Base-by-base conservation (phyloP, 1,284 basidiomycete genomes). In the Ustilago xerochloae region DNA sequence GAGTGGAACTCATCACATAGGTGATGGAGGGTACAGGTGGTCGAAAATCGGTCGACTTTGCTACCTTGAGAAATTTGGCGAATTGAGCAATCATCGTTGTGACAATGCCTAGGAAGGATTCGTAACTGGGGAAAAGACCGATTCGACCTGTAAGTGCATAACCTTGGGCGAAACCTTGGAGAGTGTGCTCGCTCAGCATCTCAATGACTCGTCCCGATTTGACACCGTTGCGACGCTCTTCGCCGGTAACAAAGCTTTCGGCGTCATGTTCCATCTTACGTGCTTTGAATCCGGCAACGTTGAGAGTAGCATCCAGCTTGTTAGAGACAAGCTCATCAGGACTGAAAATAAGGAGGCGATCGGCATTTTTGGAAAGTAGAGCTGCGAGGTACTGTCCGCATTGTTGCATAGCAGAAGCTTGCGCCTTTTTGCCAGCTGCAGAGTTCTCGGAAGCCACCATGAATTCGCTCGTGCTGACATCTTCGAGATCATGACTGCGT, bases 301-400 rank as follows among this genome's bases (percentile, higher is more conserved):
- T 87, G 48, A 94, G 88, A 6, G 91, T 89, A 3, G 89, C 91
- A 79, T 92, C 91, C 18, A 96, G 89, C 85, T 95, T 94, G 86
- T 95, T 95, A 32, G 91, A 92, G 8, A 90, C 89, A n/a, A 94
- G 87, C 78, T 93, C 92, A 79, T 96, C 93, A 0, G 93, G 93
- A n/a, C 91, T 93, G 87, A 94, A 94, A 66, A 95, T 91, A 54
- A 93, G 88, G 88, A 94, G 94, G 0, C 88, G 87, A 26, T 86
- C 87, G 1, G 90, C 90, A 83, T 94, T 94, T 64, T 89, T 90
- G 72, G 86, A 70, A 53, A 85, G 73, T 30, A 85, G 79, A 10
- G 81, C 84, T 22, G 67, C 59, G 10, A 92, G 84, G 67, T 89
- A 89, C 32, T 81, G 85, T 15, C 90, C 92, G 22, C 91, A 86